Conservation (phyloP, 768 basidiomycete genomes). For the Pleurotus ostreatus region DNA sequence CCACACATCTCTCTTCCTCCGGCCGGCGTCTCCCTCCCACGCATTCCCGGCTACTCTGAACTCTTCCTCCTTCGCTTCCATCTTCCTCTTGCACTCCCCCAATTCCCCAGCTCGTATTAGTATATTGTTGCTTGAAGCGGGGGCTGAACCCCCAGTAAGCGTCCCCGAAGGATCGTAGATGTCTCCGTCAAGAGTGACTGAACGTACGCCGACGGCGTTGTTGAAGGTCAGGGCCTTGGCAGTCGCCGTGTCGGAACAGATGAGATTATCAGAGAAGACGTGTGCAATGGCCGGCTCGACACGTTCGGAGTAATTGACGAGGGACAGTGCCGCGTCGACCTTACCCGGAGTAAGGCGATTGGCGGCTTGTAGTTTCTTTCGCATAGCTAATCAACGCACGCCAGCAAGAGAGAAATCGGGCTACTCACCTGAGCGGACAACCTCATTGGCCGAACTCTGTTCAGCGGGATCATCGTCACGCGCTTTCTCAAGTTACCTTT, state of each 20-base stretch:
- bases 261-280: constrained; percentile 90
- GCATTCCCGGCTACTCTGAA: constrained; percentile 45
- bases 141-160: constrained; percentile 86
- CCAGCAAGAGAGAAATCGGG: too few relatives aligned
- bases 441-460: constrained; percentile 73
- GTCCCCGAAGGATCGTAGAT: constrained; percentile 96
- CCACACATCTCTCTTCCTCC: constrained; percentile 62
- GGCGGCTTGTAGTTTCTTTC: constrained; percentile 75
- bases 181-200: constrained; percentile 92
- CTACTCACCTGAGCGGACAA: constrained; percentile 38
- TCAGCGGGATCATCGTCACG: constrained; percentile 91
- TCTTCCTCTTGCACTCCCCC: constrained; percentile 56
- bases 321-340: constrained; percentile 82
- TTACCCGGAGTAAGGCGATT: constrained; percentile 71
- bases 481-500: constrained; percentile 74
- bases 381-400: too few relatives aligned
- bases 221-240: constrained; percentile 89
- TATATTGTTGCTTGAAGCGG: constrained; percentile 61
- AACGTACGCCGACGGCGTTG: constrained; percentile 60
- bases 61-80: constrained; percentile 43
- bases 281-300: constrained; percentile 87
- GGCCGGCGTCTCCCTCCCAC: constrained; percentile 58
- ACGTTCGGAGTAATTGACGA: constrained; percentile 78
- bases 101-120: constrained; percentile 84
- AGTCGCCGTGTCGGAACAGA: constrained; percentile 84